Percentiles rank a stretch among this genome's conserved stretches.
These are phyloP conservation scores for Hygrophila difformis DNA, from an alignment of 257 asterid genomes.

Conservation along the genomic window DNA sequence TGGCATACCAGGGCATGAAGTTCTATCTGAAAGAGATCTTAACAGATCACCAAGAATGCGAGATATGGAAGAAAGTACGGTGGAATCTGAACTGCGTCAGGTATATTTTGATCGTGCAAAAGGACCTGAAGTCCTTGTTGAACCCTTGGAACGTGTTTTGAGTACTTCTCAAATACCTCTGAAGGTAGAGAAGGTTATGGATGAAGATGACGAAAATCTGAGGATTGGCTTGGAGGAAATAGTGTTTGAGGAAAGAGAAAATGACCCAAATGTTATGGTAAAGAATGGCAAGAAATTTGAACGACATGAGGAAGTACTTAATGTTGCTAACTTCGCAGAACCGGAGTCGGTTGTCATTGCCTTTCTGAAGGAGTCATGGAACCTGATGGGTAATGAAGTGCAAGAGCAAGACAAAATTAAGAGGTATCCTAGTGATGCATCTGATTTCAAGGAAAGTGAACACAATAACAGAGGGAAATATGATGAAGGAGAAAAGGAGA, in stretches of 20 bases:
- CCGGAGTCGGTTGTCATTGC: conserved; percentile 19
- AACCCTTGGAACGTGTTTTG: conserved; percentile 16
- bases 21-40: conserved; percentile 17
- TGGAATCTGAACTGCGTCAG: conserved; percentile 21
- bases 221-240: conserved; percentile 23
- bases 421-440: conserved; percentile 14
- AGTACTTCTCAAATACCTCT: conserved; percentile 19
- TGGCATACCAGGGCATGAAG: conserved; percentile 17
- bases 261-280: conserved; percentile 15
- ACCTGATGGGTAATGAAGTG: conserved; percentile 12
- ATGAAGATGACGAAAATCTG: conserved; percentile 19
- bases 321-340: conserved; percentile 14
- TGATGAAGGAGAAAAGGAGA: conserved; percentile 31
- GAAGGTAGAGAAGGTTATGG: conserved; percentile 21
- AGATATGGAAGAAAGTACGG: conserved; percentile 21
- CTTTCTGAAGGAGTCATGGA: conserved; percentile 14
- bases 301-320: conserved; percentile 14
- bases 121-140: conserved; percentile 18
- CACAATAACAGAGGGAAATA: conserved; percentile 16
- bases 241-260: conserved; percentile 19
- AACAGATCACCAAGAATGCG: conserved; percentile 19
- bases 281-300: conserved; percentile 21
- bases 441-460: conserved; percentile 21
- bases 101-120: conserved; percentile 12
- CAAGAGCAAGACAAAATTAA: conserved; percentile 23